These are phyloP conservation scores for Fusarium sp. DNA, from an alignment of 2,329 filamentous ascomycete species.

Conservation along the genomic window DNA sequence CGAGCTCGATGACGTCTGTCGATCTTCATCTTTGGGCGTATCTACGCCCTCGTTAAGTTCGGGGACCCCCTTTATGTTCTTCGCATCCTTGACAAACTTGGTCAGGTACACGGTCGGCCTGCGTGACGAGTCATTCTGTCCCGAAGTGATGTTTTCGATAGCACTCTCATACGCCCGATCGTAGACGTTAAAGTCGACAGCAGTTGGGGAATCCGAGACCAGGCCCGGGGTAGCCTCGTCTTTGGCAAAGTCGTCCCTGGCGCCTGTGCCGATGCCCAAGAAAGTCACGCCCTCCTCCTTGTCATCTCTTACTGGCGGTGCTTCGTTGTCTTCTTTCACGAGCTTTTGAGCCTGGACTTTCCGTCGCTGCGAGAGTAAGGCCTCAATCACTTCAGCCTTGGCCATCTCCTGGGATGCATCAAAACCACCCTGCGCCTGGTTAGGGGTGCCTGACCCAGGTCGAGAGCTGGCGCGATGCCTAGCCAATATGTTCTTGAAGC, in stretches of 20 bases:
- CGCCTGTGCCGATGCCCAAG: slow-evolving; percentile 81
- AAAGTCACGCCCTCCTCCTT: slow-evolving; percentile 73
- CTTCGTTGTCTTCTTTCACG: slow-evolving; percentile 56
- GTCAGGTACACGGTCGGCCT: slow-evolving; percentile 63
- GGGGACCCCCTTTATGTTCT: slow-evolving; percentile 54
- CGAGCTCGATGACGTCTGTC: slow-evolving; percentile 23
- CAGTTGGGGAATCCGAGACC: slow-evolving; percentile 87
- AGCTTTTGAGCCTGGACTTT: slow-evolving; percentile 51
- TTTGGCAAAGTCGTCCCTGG: slow-evolving; percentile 59
- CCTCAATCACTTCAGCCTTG: slow-evolving; percentile 62
- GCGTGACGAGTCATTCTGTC: slow-evolving; percentile 50
- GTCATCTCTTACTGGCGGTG: slow-evolving; percentile 66
- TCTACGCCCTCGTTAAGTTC: slow-evolving; percentile 46
- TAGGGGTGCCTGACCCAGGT: slow-evolving; percentile 22
- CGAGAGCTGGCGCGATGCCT: slow-evolving; percentile 37
- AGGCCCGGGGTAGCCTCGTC: slow-evolving; percentile 58
- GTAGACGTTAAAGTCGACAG: slow-evolving; percentile 89
- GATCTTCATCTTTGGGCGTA: slow-evolving; percentile 3
- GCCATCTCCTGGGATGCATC: slow-evolving; percentile 50
- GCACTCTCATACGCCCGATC: slow-evolving; percentile 83
- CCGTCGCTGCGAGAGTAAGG: slow-evolving; percentile 61
- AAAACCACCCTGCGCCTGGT: slow-evolving; percentile 20
- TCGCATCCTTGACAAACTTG: slow-evolving; percentile 60
- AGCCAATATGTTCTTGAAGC: slow-evolving; percentile 82
- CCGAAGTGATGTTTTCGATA: slow-evolving; percentile 77